Evolutionary conservation across 2,329 filamentous ascomycete genomes (phyloP).

Genomic region (Exophiala sp.): DNA sequence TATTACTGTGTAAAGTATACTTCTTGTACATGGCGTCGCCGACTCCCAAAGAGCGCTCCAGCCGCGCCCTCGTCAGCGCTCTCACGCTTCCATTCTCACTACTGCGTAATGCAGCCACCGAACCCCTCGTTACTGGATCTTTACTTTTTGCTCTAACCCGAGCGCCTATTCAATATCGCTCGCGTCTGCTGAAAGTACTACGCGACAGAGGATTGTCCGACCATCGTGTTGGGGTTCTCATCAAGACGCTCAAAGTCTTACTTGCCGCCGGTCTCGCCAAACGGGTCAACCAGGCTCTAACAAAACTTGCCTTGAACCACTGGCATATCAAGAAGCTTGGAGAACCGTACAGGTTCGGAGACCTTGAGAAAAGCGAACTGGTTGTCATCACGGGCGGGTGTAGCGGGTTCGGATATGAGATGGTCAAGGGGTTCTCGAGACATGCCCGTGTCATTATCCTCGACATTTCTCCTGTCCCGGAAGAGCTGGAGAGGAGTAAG

Average conservation of each 20-base stretch:
- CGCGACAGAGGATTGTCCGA: constrained; percentile 6
- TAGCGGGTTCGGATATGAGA: constrained; percentile 63
- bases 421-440: constrained; percentile 61
- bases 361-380: constrained; percentile 34
- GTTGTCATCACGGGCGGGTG: constrained; percentile 55
- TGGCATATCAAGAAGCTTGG: constrained; percentile 38
- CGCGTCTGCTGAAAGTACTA: constrained; percentile 16
- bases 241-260: constrained; percentile 40
- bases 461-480: constrained; percentile 49
- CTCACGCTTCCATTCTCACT: constrained; percentile 17
- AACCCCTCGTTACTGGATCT: constrained; percentile 23
- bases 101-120: constrained; percentile 11
- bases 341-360: constrained; percentile 28
- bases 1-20: too few species aligned
- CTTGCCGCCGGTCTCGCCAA: constrained; percentile 49
- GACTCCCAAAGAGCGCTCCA: constrained; percentile 12
- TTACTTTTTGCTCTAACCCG: constrained; percentile 22
- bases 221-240: constrained; percentile 10
- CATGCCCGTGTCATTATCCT: constrained; percentile 64
- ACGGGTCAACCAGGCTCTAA: constrained; percentile 49
- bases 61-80: constrained; percentile 1
- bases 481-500: constrained; percentile 22
- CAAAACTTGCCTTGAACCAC: constrained; percentile 40
- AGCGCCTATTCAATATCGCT: constrained; percentile 16
- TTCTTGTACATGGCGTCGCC: constrained; percentile 10